Evolutionary conservation across 2,329 filamentous ascomycete species (phyloP).

Genomic region (Xylariaceae sp.): DNA sequence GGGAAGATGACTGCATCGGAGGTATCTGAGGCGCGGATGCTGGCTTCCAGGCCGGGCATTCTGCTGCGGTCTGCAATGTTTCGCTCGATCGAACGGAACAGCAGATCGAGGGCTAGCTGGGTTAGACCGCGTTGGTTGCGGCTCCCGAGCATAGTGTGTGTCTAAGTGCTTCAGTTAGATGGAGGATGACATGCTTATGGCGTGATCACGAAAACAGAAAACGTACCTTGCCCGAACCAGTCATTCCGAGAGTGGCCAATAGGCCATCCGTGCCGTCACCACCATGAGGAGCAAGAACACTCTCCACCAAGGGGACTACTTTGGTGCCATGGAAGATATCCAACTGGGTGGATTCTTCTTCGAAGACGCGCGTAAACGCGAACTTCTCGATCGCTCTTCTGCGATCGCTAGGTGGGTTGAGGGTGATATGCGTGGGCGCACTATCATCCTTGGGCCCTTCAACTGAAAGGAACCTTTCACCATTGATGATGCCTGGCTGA

Average conservation of each 20-base stretch:
- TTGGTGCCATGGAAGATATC: constrained; percentile 81
- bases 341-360: constrained; percentile 76
- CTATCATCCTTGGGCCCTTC: constrained; percentile 49
- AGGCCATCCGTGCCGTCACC: constrained; percentile 82
- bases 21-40: constrained; percentile 68
- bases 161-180: constrained; percentile 48
- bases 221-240: constrained; percentile 86
- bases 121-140: constrained; percentile 81
- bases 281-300: constrained; percentile 67
- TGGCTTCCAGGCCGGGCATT: constrained; percentile 61
- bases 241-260: constrained; percentile 86
- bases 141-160: constrained; percentile 90
- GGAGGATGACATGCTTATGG: not conserved
- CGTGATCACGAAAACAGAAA: not conserved
- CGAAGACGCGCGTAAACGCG: constrained; percentile 88
- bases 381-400: constrained; percentile 90
- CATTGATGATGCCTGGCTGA: constrained; percentile 37
- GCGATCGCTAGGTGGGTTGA: constrained; percentile 78
- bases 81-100: constrained; percentile 74
- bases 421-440: constrained; percentile 64
- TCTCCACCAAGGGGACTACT: constrained; percentile 69
- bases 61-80: constrained; percentile 61
- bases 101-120: constrained; percentile 82
- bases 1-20: constrained; percentile 75
- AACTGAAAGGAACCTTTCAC: constrained; percentile 73